Evolutionary conservation across 805 yeast genomes (phyloP).

Genomic region (Cyberlindnera petersonii): DNA sequence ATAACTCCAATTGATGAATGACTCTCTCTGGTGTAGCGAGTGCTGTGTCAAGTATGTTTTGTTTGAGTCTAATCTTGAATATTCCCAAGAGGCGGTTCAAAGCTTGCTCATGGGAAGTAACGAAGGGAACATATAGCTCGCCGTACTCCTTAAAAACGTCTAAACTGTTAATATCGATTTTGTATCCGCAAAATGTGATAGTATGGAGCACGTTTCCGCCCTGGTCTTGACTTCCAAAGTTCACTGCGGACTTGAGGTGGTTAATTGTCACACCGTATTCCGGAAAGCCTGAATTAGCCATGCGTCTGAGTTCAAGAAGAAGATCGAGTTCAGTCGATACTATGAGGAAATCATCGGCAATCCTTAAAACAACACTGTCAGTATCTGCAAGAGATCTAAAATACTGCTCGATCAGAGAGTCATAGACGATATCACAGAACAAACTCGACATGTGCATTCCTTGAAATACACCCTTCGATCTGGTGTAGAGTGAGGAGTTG

Average conservation of each 20-base stretch:
- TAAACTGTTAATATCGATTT: constrained; percentile 32
- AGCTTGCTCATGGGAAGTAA: constrained; percentile 15
- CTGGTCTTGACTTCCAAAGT: constrained; percentile 20
- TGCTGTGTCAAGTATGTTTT: constrained; percentile 26
- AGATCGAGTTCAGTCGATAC: constrained; percentile 42
- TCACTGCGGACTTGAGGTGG: constrained; percentile 39
- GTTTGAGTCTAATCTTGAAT: constrained; percentile 32
- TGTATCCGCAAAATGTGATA: constrained; percentile 41
- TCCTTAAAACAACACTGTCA: constrained; percentile 46
- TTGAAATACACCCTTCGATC: constrained; percentile 75
- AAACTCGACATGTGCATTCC: constrained; percentile 76
- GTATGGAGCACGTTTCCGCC: not conserved
- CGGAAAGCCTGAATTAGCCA: constrained; percentile 35
- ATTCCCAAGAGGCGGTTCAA: constrained; percentile 18
- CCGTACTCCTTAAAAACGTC: constrained; percentile 34
- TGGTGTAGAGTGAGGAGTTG: constrained; percentile 34
- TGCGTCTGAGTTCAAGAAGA: constrained; percentile 29
- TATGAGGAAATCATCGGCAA: constrained; percentile 86
- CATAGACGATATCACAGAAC: constrained; percentile 71
- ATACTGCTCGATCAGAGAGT: constrained; percentile 44
- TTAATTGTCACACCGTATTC: constrained; percentile 28
- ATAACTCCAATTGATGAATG: constrained; percentile 17
- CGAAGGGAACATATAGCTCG: constrained; percentile 10
- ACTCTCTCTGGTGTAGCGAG: constrained; percentile 23
- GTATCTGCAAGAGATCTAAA: constrained; percentile 22